A percentile compares a stretch with the other conserved stretches of the same genome.
phyloP scores from a whole-genome alignment of 2,329 filamentous ascomycete genomes.

The Colletotrichum echinochloae region DNA sequence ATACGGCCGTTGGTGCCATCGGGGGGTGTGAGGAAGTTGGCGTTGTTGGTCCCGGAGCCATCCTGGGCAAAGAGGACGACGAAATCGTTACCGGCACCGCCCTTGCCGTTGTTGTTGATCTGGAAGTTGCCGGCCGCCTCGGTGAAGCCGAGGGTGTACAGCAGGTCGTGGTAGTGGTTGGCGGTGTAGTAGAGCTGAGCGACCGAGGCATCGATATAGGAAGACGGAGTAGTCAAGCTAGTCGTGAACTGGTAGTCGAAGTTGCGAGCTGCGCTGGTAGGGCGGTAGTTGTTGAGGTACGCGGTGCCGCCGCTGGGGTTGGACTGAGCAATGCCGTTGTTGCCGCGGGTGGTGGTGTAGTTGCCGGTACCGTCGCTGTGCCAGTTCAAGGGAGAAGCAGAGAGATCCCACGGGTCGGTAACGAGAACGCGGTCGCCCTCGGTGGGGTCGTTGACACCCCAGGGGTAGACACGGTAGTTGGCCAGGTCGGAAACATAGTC shows the following conservation, averaged over 20 bases:
- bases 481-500: constrained; percentile 63
- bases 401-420: constrained; percentile 57
- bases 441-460: constrained; percentile 63
- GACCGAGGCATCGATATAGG: constrained; percentile 62
- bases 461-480: constrained; percentile 63
- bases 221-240: constrained; percentile 47
- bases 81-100: constrained; percentile 60
- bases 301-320: constrained; percentile 57
- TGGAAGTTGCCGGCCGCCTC: constrained; percentile 68
- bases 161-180: constrained; percentile 66
- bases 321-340: constrained; percentile 64
- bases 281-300: constrained; percentile 52
- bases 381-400: constrained; percentile 60
- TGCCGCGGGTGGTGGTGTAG: constrained; percentile 63
- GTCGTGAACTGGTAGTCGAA: constrained; percentile 56
- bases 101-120: constrained; percentile 61
- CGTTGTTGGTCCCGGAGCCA: constrained; percentile 62
- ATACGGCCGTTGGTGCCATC: constrained; percentile 62
- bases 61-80: constrained; percentile 65
- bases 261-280: constrained; percentile 51
- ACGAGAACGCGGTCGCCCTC: constrained; percentile 56
- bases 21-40: constrained; percentile 62
- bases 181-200: constrained; percentile 68
- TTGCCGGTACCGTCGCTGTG: constrained; percentile 58
- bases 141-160: constrained; percentile 65